Percentiles rank a stretch among this genome's conserved stretches.
These are phyloP conservation scores for Vicia villosa DNA, from an alignment of 306 rosid species.

Conservation along the genomic window DNA sequence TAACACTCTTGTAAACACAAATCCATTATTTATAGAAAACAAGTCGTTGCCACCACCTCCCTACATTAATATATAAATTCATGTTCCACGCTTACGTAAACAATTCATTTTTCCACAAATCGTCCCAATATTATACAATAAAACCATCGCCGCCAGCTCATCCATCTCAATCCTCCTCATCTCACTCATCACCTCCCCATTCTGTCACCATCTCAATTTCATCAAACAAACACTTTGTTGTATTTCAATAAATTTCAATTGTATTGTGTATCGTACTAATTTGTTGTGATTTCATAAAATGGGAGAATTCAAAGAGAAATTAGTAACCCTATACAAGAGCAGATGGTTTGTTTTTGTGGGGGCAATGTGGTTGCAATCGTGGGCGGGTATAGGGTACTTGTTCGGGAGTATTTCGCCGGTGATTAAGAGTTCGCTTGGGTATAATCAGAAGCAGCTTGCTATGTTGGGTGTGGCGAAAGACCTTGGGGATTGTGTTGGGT, in stretches of 20 bases:
- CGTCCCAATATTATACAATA: no score
- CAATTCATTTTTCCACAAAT: no score
- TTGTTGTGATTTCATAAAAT: neutral
- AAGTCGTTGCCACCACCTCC: no score
- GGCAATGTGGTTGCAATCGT: conserved; percentile 97
- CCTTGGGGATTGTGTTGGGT: conserved; percentile 82
- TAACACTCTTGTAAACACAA: no score
- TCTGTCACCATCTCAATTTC: neutral
- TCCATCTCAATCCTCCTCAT: no score
- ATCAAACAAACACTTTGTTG: neutral
- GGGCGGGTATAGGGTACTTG: conserved; percentile 86
- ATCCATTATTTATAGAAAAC: no score
- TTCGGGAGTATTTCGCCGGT: conserved; percentile 89
- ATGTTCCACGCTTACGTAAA: no score
- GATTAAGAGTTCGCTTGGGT: conserved; percentile 63
- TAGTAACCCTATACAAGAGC: conserved; percentile 49
- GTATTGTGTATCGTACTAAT: no score
- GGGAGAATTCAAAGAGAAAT: conserved; percentile 53
- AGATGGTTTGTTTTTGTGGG: conserved; percentile 93
- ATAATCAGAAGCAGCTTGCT: conserved; percentile 75
- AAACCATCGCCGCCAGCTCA: no score
- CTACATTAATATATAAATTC: no score
- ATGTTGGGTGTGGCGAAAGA: conserved; percentile 87
- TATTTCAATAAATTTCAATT: no score
- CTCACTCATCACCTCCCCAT: no score